These are phyloP conservation scores for Colletotrichum australisinense DNA, from an alignment of 2,329 filamentous ascomycete species.

Conservation along the genomic window DNA sequence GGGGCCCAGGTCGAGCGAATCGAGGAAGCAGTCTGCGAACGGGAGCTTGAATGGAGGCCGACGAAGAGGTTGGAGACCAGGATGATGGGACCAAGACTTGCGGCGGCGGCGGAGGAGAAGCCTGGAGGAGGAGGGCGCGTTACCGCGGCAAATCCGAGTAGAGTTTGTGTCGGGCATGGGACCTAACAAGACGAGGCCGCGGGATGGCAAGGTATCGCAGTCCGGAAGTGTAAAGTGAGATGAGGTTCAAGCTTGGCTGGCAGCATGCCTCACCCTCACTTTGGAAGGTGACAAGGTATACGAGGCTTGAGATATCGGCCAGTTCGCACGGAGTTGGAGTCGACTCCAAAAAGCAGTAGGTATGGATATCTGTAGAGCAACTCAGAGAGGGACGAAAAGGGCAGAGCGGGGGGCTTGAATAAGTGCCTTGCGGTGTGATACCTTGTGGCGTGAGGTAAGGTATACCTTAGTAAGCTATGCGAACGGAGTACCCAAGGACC, in stretches of 20 bases:
- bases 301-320: background rate
- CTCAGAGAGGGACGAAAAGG: background rate
- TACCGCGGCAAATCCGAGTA: constrained; percentile 6
- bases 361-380: too few species aligned
- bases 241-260: constrained; percentile 1
- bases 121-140: background rate
- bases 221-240: background rate
- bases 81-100: background rate
- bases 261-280: background rate
- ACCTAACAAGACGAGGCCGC: background rate
- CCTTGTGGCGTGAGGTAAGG: background rate
- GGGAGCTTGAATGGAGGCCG: constrained; percentile 1
- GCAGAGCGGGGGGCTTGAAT: background rate
- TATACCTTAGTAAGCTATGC: background rate
- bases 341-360: background rate
- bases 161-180: constrained; percentile 14
- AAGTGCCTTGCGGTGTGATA: too few species aligned
- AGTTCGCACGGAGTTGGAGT: background rate
- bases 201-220: constrained; percentile 7
- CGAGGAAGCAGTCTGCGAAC: background rate
- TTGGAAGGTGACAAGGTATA: background rate
- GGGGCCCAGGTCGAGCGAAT: background rate
- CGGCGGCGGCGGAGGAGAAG: background rate
- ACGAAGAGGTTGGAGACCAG: background rate
- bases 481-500: background rate